These are phyloP conservation scores for Boletus pseudopeckii DNA, from an alignment of 768 basidiomycete species.

Conservation along the genomic window DNA sequence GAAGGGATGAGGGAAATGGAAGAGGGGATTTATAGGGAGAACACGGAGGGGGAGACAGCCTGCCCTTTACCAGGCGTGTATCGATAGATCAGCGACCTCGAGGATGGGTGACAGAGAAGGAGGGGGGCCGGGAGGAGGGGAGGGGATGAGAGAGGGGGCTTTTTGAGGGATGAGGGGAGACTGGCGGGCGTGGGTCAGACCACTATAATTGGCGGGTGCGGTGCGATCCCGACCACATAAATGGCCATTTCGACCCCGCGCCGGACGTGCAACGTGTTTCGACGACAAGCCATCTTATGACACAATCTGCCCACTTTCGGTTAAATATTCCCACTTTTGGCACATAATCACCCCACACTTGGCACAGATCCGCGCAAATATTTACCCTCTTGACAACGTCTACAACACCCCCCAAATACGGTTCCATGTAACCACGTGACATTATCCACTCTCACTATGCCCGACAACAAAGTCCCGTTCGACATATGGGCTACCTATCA, in stretches of 20 bases:
- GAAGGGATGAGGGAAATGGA: neutral
- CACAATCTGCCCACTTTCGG: conserved; percentile 21
- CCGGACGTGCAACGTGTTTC: conserved; percentile 78
- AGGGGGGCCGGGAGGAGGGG: conserved; percentile 23
- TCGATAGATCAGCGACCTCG: conserved; percentile 20
- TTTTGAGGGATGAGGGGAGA: conserved; percentile 38
- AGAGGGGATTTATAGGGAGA: conserved; percentile 26
- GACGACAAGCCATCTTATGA: conserved; percentile 43
- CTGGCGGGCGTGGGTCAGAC: conserved; percentile 41
- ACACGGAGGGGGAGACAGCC: conserved; percentile 7
- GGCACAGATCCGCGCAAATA: conserved; percentile 26
- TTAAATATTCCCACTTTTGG: conserved; percentile 14
- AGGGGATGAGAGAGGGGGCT: conserved; percentile 27
- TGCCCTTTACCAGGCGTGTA: conserved; percentile 34
- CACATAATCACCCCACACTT: no score
- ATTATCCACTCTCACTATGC: conserved; percentile 14
- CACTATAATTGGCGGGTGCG: conserved; percentile 49
- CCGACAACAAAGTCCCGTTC: conserved; percentile 24
- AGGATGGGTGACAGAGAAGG: conserved; percentile 25
- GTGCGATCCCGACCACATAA: conserved; percentile 52
- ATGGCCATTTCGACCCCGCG: conserved; percentile 54
- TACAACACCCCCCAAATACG: conserved; percentile 17
- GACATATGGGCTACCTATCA: conserved; percentile 55
- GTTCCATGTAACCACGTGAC: conserved; percentile 16
- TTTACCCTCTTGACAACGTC: conserved; percentile 24